phyloP scores from a whole-genome alignment of 225 moss, liverwort and hornwort species.

The Thuidium tamariscinum region DNA sequence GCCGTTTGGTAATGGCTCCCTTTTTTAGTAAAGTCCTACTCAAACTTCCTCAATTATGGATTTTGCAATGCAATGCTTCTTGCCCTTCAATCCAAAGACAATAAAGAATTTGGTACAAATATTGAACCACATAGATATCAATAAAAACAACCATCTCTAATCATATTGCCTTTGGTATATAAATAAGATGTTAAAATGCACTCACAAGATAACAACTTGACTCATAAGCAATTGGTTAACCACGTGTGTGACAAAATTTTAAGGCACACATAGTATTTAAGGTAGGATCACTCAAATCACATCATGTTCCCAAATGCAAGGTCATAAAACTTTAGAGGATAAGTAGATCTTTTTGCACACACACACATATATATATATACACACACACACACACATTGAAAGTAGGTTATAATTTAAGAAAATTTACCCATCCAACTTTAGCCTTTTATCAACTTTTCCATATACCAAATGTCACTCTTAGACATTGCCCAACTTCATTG shows the following conservation, averaged over 20 bases:
- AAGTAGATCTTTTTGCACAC: neutral
- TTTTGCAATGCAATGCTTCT: neutral
- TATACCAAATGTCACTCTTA: neutral
- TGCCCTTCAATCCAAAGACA: neutral
- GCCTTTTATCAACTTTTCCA: neutral
- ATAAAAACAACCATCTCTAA: neutral
- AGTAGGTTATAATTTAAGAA: too few relatives aligned
- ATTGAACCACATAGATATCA: neutral
- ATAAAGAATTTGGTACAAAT: neutral
- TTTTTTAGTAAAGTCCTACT: neutral
- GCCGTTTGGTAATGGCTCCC: fast-evolving
- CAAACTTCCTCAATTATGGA: neutral
- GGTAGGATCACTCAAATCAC: neutral
- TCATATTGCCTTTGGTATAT: fast-evolving
- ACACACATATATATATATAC: too few relatives aligned
- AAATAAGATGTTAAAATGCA: neutral
- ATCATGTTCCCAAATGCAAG: neutral
- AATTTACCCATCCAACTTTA: neutral
- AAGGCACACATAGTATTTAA: fast-evolving
- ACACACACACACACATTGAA: neutral
- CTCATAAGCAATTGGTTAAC: too few relatives aligned
- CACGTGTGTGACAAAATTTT: neutral
- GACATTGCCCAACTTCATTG: neutral
- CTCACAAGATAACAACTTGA: too few relatives aligned
- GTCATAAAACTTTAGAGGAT: neutral